Percentiles rank a stretch among this genome's conserved stretches.
These are phyloP conservation scores for Exophiala oligosperma DNA, from an alignment of 2,329 filamentous ascomycete genomes.

Conservation along the genomic window DNA sequence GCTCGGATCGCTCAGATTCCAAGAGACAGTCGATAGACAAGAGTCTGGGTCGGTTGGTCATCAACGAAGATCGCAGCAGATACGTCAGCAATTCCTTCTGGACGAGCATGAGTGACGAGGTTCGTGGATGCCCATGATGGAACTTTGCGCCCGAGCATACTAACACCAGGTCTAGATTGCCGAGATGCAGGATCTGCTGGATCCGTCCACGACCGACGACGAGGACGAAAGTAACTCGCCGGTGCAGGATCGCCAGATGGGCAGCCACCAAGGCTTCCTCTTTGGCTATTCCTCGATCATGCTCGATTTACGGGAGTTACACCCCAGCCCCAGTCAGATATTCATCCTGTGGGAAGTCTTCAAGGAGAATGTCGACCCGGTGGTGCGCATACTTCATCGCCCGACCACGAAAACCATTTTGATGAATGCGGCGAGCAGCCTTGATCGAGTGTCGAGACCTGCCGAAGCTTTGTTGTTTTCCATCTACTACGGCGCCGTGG, in stretches of 20 bases:
- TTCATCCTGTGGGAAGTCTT: conserved; percentile 58
- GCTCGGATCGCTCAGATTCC: conserved; percentile 13
- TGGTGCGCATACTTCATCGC: conserved; percentile 61
- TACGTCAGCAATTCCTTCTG: conserved; percentile 65
- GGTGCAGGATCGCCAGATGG: conserved; percentile 39
- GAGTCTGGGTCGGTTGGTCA: conserved; percentile 58
- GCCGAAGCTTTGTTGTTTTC: conserved; percentile 58
- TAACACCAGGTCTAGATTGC: conserved; percentile 48
- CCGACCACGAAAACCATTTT: conserved; percentile 55
- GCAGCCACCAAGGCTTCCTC: conserved; percentile 58
- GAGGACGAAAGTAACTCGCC: conserved; percentile 54
- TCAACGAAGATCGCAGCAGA: conserved; percentile 59
- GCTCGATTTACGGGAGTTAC: conserved; percentile 57
- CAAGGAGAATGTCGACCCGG: conserved; percentile 61
- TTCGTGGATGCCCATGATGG: conserved; percentile 28
- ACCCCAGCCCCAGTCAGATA: conserved; percentile 54
- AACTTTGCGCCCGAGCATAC: background rate
- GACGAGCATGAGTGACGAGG: conserved; percentile 62
- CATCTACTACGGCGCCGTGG: conserved; percentile 62
- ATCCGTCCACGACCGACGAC: conserved; percentile 56
- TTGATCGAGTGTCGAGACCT: conserved; percentile 52
- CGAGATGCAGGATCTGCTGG: conserved; percentile 62
- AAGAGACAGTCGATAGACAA: conserved; percentile 36
- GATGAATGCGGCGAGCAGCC: conserved; percentile 50
- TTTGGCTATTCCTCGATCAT: conserved; percentile 61